Conservation (phyloP, 2,329 filamentous ascomycete genomes). For the Colletotrichum gigasporum region DNA sequence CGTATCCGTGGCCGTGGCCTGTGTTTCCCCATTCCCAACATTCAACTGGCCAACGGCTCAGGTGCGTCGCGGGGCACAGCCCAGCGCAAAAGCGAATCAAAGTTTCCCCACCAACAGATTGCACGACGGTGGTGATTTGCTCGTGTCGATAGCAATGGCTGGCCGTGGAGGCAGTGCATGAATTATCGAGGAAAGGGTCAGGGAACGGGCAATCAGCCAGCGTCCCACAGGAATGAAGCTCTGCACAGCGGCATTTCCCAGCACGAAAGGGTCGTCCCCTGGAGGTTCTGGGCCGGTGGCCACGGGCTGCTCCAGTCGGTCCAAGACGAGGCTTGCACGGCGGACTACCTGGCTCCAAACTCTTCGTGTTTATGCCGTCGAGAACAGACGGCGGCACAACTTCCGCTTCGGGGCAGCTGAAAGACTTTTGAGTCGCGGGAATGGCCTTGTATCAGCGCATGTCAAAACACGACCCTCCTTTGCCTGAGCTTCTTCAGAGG, state of each 20-base stretch:
- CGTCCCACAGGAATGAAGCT: conserved; percentile 1
- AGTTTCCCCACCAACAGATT: neutral
- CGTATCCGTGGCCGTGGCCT: neutral
- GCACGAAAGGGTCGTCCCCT: conserved; percentile 14
- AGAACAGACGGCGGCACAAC: conserved; percentile 8
- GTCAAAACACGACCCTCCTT: conserved; percentile 9
- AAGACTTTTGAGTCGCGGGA: neutral
- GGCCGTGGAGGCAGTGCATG: conserved; percentile 26
- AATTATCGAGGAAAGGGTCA: conserved; percentile 19
- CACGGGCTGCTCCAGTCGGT: no score
- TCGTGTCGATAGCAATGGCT: conserved; percentile 4
- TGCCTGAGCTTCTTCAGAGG: neutral
- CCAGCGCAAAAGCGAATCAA: conserved; percentile 1
- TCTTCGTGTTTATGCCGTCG: conserved; percentile 19
- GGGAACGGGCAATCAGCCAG: conserved; percentile 20
- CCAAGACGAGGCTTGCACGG: no score
- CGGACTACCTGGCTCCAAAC: conserved; percentile 5
- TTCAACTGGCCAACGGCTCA: neutral
- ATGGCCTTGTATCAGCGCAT: conserved; percentile 10
- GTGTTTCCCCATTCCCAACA: neutral
- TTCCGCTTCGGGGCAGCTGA: conserved; percentile 19
- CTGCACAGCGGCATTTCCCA: conserved; percentile 9
- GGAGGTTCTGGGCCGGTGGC: neutral
- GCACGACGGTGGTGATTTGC: conserved; percentile 9
- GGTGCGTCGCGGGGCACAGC: conserved; percentile 7